phyloP scores from a whole-genome alignment of 257 asterid species.

The Nicotiana noctiflora region DNA sequence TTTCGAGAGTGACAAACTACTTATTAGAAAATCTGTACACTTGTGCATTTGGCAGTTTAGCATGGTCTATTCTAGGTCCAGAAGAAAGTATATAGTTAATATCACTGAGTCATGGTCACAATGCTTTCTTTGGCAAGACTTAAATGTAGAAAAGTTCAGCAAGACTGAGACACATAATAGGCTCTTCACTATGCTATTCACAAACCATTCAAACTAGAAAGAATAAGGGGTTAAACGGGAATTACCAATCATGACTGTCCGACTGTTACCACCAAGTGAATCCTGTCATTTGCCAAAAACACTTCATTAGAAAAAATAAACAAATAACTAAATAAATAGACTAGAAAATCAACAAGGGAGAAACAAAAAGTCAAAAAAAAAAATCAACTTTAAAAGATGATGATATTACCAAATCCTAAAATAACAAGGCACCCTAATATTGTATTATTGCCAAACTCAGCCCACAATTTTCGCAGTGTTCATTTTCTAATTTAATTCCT shows the following conservation, averaged over 20 bases:
- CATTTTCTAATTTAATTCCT: not conserved
- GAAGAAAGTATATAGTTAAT: not conserved
- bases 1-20: not conserved
- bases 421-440: not conserved
- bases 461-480: not conserved
- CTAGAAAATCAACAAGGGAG: not conserved
- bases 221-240: not conserved
- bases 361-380: not conserved
- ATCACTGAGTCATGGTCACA: not conserved
- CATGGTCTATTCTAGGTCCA: not conserved
- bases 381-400: not conserved
- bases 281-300: conserved; percentile 52
- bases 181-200: not conserved
- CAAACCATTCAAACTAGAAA: not conserved
- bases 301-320: not conserved
- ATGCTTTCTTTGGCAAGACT: not conserved
- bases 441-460: not conserved
- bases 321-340: not conserved
- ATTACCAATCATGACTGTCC: conserved; percentile 95
- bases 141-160: not conserved
- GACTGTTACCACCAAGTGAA: conserved; percentile 99
- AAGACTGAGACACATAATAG: not conserved
- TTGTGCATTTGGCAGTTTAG: not conserved
- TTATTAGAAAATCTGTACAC: not conserved
- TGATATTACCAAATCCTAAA: not conserved